Percentiles rank a stretch among this genome's conserved stretches.
These are phyloP conservation scores for Ceratocystis alfenasii DNA, from an alignment of 2,329 filamentous ascomycete species.

Conservation along the genomic window DNA sequence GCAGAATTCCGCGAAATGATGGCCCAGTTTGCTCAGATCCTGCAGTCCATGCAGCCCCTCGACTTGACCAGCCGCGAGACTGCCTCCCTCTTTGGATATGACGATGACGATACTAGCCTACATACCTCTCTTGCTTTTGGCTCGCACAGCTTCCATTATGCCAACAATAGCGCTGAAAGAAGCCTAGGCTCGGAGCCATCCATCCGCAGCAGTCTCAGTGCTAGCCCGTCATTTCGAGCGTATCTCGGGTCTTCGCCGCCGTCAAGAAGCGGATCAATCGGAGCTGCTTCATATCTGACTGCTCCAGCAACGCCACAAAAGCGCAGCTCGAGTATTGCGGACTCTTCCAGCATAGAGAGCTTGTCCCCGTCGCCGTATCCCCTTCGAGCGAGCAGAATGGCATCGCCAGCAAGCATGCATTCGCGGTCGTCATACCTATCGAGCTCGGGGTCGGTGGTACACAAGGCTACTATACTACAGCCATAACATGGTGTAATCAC, in stretches of 20 bases:
- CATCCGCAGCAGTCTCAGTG: slow-evolving; percentile 9
- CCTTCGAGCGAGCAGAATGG: neutral
- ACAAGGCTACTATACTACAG: slow-evolving; percentile 5
- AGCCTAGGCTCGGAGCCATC: slow-evolving; percentile 11
- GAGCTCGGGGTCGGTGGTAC: slow-evolving; percentile 13
- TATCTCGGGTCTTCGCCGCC: neutral
- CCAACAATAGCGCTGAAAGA: neutral
- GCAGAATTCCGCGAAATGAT: slow-evolving; percentile 65
- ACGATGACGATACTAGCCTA: slow-evolving; percentile 15
- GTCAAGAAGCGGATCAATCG: neutral
- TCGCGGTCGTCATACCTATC: slow-evolving; percentile 13
- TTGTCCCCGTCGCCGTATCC: slow-evolving; percentile 5
- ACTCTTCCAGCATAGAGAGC: slow-evolving; percentile 13
- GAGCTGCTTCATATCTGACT: slow-evolving; percentile 7
- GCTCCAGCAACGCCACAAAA: slow-evolving; percentile 6
- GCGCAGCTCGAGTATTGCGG: neutral
- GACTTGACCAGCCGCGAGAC: slow-evolving; percentile 33
- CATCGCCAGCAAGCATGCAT: slow-evolving; percentile 10
- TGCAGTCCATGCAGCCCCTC: slow-evolving; percentile 61
- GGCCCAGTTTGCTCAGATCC: slow-evolving; percentile 68
- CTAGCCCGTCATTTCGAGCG: neutral
- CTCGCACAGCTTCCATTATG: slow-evolving; percentile 16
- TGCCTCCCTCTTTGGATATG: neutral
- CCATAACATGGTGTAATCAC: neutral
- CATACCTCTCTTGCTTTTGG: slow-evolving; percentile 6